A percentile compares a stretch with the other conserved stretches of the same genome.
Evolutionary conservation across 1,284 basidiomycete genomes (phyloP).

Genomic region (Takashimella koratensis): DNA sequence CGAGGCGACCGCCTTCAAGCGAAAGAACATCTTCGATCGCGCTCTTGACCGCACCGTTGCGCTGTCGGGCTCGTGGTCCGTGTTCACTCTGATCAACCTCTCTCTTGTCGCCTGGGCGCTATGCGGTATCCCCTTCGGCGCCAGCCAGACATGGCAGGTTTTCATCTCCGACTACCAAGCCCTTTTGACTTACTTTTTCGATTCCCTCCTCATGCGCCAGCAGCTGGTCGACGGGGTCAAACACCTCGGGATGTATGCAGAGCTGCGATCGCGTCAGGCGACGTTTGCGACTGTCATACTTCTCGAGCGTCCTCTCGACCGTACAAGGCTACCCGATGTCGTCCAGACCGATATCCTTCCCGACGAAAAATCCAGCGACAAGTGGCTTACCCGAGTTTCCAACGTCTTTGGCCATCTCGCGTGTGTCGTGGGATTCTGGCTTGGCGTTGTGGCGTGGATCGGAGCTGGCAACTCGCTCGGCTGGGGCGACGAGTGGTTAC

Average conservation of each 20-base stretch:
- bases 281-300: too few species aligned
- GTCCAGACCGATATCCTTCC: neutral
- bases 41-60: neutral
- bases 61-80: neutral
- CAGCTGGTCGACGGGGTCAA: neutral
- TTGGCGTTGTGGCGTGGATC: slow-evolving; percentile 1
- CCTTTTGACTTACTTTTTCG: slow-evolving; percentile 3
- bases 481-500: slow-evolving; percentile 1
- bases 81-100: neutral
- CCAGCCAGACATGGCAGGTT: neutral
- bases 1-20: too few species aligned
- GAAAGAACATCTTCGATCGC: neutral
- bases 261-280: neutral
- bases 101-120: neutral
- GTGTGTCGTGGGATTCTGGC: slow-evolving; percentile 1
- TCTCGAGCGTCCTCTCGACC: too few species aligned
- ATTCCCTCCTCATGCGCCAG: slow-evolving; percentile 8
- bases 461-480: neutral
- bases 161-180: slow-evolving; percentile 6
- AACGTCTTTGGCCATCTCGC: slow-evolving; percentile 1
- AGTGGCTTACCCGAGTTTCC: neutral
- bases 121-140: neutral
- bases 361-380: neutral
- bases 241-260: neutral
- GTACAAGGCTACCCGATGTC: neutral